Base-by-base conservation (phyloP, 768 basidiomycete species). In the Coprinopsis cinerea region DNA sequence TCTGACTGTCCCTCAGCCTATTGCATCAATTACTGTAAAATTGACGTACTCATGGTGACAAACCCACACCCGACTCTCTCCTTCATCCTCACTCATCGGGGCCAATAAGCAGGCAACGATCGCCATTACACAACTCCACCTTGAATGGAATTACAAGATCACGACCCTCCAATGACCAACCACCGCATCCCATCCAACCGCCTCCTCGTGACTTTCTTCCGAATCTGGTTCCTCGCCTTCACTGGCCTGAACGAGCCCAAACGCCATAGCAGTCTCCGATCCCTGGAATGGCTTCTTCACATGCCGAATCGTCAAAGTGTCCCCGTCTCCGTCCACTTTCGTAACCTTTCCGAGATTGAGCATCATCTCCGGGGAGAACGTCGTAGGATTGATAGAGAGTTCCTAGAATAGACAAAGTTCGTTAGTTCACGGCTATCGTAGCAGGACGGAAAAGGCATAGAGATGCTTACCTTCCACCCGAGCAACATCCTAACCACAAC, bases 331-430 rank as follows among this genome's bases (percentile, higher is more conserved):
- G 36, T 39, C 36, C 17, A 6, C 7, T 6, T 6, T 39, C 7
- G 36, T 6, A 9, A 39, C 36, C 17, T 18, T 39, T 18, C 67
- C 81, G 2, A 80, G 53, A n/a, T 65, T 69, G 17, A 83, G 58
- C 49, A 85, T 56, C 11, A 74, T 60, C 53, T 84, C 85, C 0
- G 85, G 85, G 3, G 81, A 75, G 45, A 73, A 74, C 2, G 83
- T 85, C 4, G 57, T 59, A 0, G 78, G 78, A 55, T 84, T 77
- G 44, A 88, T 73, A 0, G 70, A 79, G 2, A 88, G 72, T 4
- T 63, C 75, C 85, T 87, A 55, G 24, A 34, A 14, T 15, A n/a
- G 5, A 24, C 25, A 30, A 18, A 20, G 17, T 13, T 25, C 1
- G 3, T 18, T 48, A 20, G 27, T 23, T n/a, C 24, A 26, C 17